Base-by-base conservation (phyloP, 768 basidiomycete species). In the Lanmaoa pseudosensibilis region DNA sequence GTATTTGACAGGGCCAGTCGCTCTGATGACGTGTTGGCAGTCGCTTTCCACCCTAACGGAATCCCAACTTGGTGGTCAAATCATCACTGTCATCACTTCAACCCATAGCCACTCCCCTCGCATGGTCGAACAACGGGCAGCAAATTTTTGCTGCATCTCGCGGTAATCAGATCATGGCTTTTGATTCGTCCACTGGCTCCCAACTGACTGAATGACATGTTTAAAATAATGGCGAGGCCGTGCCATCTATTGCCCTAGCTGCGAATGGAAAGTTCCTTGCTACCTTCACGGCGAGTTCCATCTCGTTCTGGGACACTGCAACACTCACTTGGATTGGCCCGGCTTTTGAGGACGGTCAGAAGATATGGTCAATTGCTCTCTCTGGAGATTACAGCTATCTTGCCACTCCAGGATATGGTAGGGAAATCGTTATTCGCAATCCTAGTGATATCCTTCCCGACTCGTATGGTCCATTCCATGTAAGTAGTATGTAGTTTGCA, bases 21-120 rank as follows among this genome's bases (percentile, higher is more conserved):
- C 13, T 19, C 32, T 21, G 1, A 1, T 19, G 1, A 0, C 3
- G 23, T 25, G 23, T 36, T 10, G 21, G 10, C 34, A 12, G 6
- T 56, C 5, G 39, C 54, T 3, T 56, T 55, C 51, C 37, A 55
- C 4, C 32, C 52, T 0, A 44, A 56, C 3, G 52, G 55, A 8
- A 15, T 15, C 13, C 2, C n/a, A n/a, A n/a, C n/a, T n/a, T n/a
- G n/a, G n/a, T n/a, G n/a, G n/a, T n/a, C n/a, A n/a, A n/a, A n/a
- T n/a, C n/a, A n/a, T n/a, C n/a, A n/a, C n/a, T n/a, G n/a, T n/a
- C n/a, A n/a, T n/a, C n/a, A n/a, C n/a, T n/a, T n/a, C n/a, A n/a
- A n/a, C n/a, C 3, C 5, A 15, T 16, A 8, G 3, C 6, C 16
- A 37, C 37, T 37, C 46, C 46, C 11, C 7, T 55, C 21, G 54